Base-by-base conservation (phyloP, 371 early-diverging fungal genomes). In the Chytridium lagenaria region DNA sequence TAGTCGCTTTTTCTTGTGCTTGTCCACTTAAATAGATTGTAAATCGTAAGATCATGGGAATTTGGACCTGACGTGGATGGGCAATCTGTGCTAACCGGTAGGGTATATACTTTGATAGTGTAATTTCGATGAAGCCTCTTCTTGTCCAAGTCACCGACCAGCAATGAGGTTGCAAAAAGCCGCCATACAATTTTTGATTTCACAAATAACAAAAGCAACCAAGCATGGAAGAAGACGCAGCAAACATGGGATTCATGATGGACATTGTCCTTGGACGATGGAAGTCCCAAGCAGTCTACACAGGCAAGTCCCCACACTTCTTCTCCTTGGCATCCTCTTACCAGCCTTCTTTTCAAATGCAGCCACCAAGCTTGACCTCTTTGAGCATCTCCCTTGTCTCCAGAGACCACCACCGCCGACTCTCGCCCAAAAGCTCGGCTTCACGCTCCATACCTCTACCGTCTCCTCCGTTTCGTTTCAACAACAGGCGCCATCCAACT, bases 361-460 rank as follows among this genome's bases (percentile, higher is more conserved):
- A 38, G 66, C 66, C 39, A 44, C 66, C 66, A 66, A 66, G 66
- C 66, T 40, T 28, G 66, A 44, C 5, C 44, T 44, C 44, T 66
- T 66, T 44, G 66, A 66, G 30, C 39, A 66, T 28, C 37, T 66
- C 44, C 66, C 66, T 33, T 30, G 3, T 2, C 44, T 19, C 66
- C 66, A 37, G 38, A 12, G 3, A 10, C 44, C 44, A 40, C 28
- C 44, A 10, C 66, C 5, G 66, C 66, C n/a, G 66, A 38, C 2
- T 38, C 5, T 26, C 38, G 19, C 66, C 40, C 66, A 28, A 5
- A 26, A 44, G 44, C 66, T 66, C 66, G 44, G 30, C 28, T 66
- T n/a, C 66, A 66, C 22, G 66, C 44, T n/a, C 66, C 66, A 5
- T 66, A 16, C 44, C n/a, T 44, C 15, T 66, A 66, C 66, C 39